phyloP scores from a whole-genome alignment of 2,329 filamentous ascomycete genomes.

The Ceratocystiopsis brevicomis region DNA sequence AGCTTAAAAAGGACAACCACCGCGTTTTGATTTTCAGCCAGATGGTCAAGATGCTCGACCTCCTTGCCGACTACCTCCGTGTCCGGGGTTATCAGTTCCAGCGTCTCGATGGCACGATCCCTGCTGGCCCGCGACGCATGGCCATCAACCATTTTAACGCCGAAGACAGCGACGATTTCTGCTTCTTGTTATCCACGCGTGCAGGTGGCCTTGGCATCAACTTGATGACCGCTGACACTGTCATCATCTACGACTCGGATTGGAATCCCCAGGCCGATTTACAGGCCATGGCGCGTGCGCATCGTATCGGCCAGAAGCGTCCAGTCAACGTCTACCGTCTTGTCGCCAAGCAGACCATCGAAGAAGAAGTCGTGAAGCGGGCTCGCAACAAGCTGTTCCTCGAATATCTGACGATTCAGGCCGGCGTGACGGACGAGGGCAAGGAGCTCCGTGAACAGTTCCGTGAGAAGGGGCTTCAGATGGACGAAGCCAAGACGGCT shows the following conservation, averaged over 20 bases:
- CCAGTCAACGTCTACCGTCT: conserved; percentile 93
- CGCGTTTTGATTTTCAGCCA: conserved; percentile 97
- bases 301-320: conserved; percentile 90
- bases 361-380: conserved; percentile 91
- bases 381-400: conserved; percentile 94
- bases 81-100: conserved; percentile 91
- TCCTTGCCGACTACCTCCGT: conserved; percentile 83
- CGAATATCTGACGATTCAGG: conserved; percentile 92
- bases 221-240: conserved; percentile 94
- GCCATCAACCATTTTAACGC: conserved; percentile 98
- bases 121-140: conserved; percentile 68
- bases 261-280: conserved; percentile 98
- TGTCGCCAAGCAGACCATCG: conserved; percentile 94
- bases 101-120: conserved; percentile 84
- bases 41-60: conserved; percentile 98
- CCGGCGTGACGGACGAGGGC: conserved; percentile 88
- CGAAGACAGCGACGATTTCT: conserved; percentile 89
- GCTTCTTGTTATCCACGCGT: conserved; percentile 84
- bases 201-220: conserved; percentile 98
- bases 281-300: conserved; percentile 94
- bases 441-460: conserved; percentile 59
- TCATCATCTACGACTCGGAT: conserved; percentile 93
- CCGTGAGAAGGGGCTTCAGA: conserved; percentile 55
- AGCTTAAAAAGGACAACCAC: conserved; percentile 83
- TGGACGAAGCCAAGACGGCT: conserved; percentile 68